Conservation (phyloP, 2,329 filamentous ascomycete genomes). For the Leptoxyphium fumago region DNA sequence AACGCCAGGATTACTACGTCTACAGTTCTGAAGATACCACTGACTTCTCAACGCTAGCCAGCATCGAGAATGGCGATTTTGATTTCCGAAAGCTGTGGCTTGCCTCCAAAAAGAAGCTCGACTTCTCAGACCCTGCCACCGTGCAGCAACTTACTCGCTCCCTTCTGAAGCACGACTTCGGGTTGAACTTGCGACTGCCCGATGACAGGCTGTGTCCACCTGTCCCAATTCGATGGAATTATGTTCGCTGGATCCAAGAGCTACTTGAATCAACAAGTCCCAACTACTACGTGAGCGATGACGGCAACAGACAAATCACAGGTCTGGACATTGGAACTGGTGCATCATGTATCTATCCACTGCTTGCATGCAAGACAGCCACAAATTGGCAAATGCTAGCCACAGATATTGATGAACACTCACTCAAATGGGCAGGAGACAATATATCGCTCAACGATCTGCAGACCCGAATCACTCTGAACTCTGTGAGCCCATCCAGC, state of each 20-base stretch:
- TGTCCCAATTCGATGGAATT: constrained; percentile 57
- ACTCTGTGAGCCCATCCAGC: constrained; percentile 42
- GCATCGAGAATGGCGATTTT: not conserved
- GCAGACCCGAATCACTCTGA: constrained; percentile 46
- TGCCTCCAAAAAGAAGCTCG: not conserved
- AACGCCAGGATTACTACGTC: not conserved
- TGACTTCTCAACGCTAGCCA: not conserved
- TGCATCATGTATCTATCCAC: constrained; percentile 79
- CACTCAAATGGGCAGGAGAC: constrained; percentile 46
- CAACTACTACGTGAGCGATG: constrained; percentile 29
- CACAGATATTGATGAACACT: constrained; percentile 60
- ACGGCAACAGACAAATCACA: constrained; percentile 39
- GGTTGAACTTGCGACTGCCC: constrained; percentile 54
- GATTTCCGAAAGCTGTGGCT: not conserved
- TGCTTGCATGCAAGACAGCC: constrained; percentile 58
- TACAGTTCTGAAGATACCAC: not conserved
- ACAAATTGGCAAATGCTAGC: constrained; percentile 44
- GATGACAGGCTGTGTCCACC: constrained; percentile 74
- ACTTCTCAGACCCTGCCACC: not conserved
- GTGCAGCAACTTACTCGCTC: constrained; percentile 53
- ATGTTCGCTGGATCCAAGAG: constrained; percentile 75
- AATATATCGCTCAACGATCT: constrained; percentile 58
- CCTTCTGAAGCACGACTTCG: constrained; percentile 62
- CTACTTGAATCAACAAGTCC: constrained; percentile 57
- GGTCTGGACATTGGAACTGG: constrained; percentile 61